Evolutionary conservation across 768 basidiomycete species (phyloP).

Genomic region (Boletus rex-veris): DNA sequence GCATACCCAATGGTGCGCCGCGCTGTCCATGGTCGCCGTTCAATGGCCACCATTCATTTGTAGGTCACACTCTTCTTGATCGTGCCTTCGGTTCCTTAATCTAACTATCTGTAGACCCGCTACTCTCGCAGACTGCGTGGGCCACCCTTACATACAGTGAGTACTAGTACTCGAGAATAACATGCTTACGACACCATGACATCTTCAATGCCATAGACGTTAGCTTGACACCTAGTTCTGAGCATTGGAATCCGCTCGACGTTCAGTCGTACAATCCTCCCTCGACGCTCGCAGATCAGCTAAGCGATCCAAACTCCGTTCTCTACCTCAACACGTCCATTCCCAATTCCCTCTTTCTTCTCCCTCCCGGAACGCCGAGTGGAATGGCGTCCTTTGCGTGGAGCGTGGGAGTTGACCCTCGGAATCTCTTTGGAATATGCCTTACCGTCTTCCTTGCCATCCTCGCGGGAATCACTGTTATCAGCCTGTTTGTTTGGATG

Average conservation of each 20-base stretch:
- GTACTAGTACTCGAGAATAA: conserved; percentile 18
- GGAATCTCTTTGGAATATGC: conserved; percentile 80
- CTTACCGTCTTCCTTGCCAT: conserved; percentile 81
- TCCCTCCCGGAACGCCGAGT: conserved; percentile 51
- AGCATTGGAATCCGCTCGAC: conserved; percentile 67
- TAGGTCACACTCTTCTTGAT: conserved; percentile 37
- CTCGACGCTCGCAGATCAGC: conserved; percentile 66
- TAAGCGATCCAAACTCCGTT: conserved; percentile 65
- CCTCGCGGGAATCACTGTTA: conserved; percentile 61
- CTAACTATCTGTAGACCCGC: conserved; percentile 59
- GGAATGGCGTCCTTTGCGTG: conserved; percentile 86
- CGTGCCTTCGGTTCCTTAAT: conserved; percentile 13
- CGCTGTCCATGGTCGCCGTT: conserved; percentile 89
- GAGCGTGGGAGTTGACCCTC: conserved; percentile 75
- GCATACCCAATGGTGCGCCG: conserved; percentile 90
- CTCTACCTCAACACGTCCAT: conserved; percentile 69
- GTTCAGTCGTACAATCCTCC: conserved; percentile 61
- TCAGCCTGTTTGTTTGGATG: conserved; percentile 71
- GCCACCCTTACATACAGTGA: conserved; percentile 74
- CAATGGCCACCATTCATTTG: conserved; percentile 93
- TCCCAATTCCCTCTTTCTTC: conserved; percentile 71
- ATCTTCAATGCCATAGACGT: conserved; percentile 50
- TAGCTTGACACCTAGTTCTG: conserved; percentile 54
- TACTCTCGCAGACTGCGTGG: conserved; percentile 87
- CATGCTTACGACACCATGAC: conserved; percentile 8